A percentile compares a stretch with the other conserved stretches of the same genome.
Conservation (phyloP, 2,329 filamentous ascomycete genomes). For the Metarhizium brunneum region DNA sequence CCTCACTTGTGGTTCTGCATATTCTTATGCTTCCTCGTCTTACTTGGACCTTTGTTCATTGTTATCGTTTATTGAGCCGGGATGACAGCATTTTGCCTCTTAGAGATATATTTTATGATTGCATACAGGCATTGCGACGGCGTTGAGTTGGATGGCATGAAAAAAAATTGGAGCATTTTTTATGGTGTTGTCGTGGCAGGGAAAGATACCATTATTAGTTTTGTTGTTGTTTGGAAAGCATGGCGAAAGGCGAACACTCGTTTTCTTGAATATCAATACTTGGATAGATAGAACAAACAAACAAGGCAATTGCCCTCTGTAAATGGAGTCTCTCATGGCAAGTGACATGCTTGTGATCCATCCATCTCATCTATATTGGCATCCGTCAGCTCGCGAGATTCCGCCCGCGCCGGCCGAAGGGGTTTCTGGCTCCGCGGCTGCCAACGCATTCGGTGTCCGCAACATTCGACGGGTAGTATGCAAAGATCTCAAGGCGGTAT, state of each 20-base stretch:
- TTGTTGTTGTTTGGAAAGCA: not conserved
- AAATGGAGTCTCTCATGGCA: not conserved
- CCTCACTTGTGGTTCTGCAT: not conserved
- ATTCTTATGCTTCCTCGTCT: not conserved
- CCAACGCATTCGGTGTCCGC: too few relatives aligned
- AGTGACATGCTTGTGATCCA: not conserved
- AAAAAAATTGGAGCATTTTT: not conserved
- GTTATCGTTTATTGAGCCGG: not conserved
- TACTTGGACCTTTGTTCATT: not conserved
- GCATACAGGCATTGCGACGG: conserved; percentile 3
- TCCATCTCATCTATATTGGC: too few relatives aligned
- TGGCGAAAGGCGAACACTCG: not conserved
- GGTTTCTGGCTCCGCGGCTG: too few relatives aligned
- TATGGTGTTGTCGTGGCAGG: not conserved
- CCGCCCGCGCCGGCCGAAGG: too few relatives aligned
- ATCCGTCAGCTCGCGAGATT: too few relatives aligned
- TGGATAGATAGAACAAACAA: not conserved
- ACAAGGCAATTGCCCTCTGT: not conserved
- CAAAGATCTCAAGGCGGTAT: too few relatives aligned
- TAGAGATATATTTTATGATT: not conserved
- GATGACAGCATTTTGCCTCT: not conserved
- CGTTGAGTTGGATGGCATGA: not conserved
- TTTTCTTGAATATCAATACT: not conserved
- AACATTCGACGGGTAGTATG: too few relatives aligned
- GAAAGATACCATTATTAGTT: conserved; percentile 1